These are phyloP conservation scores for Candida palmyrensis DNA, from an alignment of 805 yeast species.

Conservation along the genomic window DNA sequence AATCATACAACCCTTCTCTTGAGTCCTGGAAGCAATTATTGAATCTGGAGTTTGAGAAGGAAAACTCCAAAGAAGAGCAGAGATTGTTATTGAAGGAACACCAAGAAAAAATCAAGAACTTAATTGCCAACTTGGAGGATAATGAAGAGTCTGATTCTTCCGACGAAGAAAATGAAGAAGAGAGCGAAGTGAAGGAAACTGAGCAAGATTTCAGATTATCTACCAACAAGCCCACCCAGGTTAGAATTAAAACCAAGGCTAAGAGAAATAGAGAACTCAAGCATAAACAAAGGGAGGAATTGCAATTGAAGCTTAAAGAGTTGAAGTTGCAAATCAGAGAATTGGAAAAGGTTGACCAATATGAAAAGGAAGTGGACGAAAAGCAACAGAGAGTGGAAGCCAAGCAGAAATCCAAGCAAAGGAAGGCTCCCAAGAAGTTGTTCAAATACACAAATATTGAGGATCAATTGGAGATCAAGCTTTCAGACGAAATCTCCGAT, in stretches of 20 bases:
- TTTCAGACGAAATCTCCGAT: constrained; percentile 83
- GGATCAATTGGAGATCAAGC: constrained; percentile 64
- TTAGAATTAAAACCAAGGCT: constrained; percentile 69
- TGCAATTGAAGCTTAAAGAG: constrained; percentile 53
- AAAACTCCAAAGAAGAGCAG: constrained; percentile 62
- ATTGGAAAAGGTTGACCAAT: constrained; percentile 38
- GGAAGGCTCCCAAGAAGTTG: constrained; percentile 30
- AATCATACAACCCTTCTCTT: constrained; percentile 86
- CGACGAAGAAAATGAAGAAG: constrained; percentile 32
- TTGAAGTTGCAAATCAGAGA: constrained; percentile 59
- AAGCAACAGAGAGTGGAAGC: too few relatives aligned
- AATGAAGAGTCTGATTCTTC: constrained; percentile 45
- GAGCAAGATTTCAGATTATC: constrained; percentile 46
- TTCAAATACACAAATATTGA: constrained; percentile 40
- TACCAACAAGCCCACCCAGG: constrained; percentile 61
- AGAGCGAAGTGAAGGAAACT: constrained; percentile 22
- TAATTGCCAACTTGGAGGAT: constrained; percentile 60
- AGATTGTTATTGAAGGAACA: constrained; percentile 58
- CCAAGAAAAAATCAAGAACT: constrained; percentile 54
- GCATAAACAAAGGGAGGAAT: constrained; percentile 52
- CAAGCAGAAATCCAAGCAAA: constrained; percentile 15
- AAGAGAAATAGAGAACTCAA: constrained; percentile 69
- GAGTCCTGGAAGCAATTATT: constrained; percentile 78
- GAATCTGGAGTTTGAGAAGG: constrained; percentile 58
- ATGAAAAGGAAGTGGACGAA: constrained; percentile 18